Conservation (phyloP, 805 yeast genomes). For the Yarrowia sp. region DNA sequence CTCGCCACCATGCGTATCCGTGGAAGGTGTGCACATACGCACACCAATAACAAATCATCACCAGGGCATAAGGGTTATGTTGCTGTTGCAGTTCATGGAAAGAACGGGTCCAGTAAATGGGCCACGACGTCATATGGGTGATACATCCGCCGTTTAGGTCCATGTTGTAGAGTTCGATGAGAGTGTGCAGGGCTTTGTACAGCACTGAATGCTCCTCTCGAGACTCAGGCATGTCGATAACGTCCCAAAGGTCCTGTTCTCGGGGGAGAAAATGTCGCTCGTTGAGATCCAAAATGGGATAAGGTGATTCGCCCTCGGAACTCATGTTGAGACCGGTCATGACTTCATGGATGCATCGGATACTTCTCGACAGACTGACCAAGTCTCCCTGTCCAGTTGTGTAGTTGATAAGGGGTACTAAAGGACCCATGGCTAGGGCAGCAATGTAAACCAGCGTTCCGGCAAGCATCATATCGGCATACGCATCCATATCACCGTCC, state of each 20-base stretch:
- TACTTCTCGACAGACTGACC: not conserved
- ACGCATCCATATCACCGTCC: not conserved
- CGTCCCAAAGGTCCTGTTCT: not conserved
- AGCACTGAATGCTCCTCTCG: not conserved
- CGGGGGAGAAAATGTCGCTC: not conserved
- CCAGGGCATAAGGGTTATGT: not conserved
- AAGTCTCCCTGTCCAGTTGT: not conserved
- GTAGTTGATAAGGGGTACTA: not conserved
- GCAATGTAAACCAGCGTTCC: not conserved
- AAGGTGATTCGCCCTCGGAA: not conserved
- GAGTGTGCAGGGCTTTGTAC: not conserved
- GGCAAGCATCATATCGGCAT: not conserved
- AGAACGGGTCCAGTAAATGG: not conserved
- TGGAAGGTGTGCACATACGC: constrained; percentile 8
- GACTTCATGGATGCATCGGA: not conserved
- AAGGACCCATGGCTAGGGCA: not conserved
- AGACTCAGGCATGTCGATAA: not conserved
- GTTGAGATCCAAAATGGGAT: not conserved
- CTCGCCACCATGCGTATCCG: constrained; percentile 8
- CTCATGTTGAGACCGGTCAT: not conserved
- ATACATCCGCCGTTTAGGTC: not conserved
- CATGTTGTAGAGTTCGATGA: constrained; percentile 15
- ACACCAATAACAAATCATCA: not conserved
- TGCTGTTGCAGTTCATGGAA: not conserved
- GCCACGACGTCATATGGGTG: constrained; percentile 5